phyloP scores from a whole-genome alignment of 2,329 filamentous ascomycete species.

The Monosporascus sp. region DNA sequence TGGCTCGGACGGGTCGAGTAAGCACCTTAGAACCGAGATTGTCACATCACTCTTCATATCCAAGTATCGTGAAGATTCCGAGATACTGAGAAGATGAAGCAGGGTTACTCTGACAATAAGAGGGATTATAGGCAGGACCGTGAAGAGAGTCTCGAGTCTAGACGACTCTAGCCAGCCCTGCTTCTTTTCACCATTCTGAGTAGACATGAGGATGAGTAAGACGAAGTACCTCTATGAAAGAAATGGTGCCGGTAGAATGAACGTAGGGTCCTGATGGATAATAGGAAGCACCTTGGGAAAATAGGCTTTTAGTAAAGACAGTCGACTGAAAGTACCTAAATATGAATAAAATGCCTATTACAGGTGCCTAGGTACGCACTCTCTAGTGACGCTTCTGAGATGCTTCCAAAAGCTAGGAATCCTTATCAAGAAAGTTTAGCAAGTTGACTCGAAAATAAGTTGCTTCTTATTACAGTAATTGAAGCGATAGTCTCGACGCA shows the following conservation, averaged over 20 bases:
- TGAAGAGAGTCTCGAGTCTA: conserved; percentile 14
- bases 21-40: conserved; percentile 64
- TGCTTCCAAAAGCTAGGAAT: too few species aligned
- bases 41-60: conserved; percentile 71
- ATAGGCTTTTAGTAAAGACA: too few species aligned
- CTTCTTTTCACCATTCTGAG: conserved; percentile 1
- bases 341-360: too few species aligned
- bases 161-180: conserved; percentile 10
- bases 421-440: too few species aligned
- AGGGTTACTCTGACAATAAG: conserved; percentile 57
- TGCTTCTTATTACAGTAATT: too few species aligned
- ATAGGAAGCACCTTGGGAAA: not conserved
- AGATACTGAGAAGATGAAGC: conserved; percentile 60
- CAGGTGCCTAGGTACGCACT: too few species aligned
- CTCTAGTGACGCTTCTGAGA: too few species aligned
- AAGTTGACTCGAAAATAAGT: too few species aligned
- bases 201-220: conserved; percentile 5
- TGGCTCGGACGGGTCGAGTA: conserved; percentile 44
- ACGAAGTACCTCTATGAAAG: not conserved
- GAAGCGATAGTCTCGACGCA: too few species aligned
- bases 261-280: not conserved
- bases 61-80: conserved; percentile 68
- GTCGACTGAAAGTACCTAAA: too few species aligned
- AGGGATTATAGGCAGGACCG: conserved; percentile 52
- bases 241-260: not conserved